Evolutionary conservation across 73 alveolate species (phyloP).

Genomic region (Paramecium tetraurelia): DNA sequence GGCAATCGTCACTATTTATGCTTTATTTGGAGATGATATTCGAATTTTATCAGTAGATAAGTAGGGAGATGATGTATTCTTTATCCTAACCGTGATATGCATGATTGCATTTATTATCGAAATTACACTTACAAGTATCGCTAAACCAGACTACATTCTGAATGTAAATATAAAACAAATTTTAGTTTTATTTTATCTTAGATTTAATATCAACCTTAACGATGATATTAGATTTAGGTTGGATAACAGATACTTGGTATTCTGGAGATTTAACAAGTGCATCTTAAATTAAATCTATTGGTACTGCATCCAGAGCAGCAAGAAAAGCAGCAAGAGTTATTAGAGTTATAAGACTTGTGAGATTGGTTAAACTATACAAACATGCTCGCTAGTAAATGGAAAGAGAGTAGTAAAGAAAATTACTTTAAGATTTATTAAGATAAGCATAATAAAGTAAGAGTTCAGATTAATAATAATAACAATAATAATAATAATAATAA

Average conservation of each 20-base stretch:
- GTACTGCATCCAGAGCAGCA: slow-evolving; percentile 84
- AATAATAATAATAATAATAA: not conserved
- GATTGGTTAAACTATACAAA: slow-evolving; percentile 70
- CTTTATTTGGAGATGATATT: slow-evolving; percentile 86
- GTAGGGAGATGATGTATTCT: slow-evolving; percentile 58
- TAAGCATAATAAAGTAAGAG: not conserved
- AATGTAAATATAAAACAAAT: not conserved
- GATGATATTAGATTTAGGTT: slow-evolving; percentile 76
- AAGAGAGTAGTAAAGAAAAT: slow-evolving; percentile 24
- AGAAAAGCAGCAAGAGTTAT: slow-evolving; percentile 71
- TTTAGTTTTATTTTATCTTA: slow-evolving; percentile 77
- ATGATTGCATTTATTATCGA: slow-evolving; percentile 58
- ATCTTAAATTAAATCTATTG: slow-evolving; percentile 72
- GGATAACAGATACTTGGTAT: slow-evolving; percentile 72
- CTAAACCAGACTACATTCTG: slow-evolving; percentile 56
- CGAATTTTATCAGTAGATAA: slow-evolving; percentile 61
- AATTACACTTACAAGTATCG: slow-evolving; percentile 55
- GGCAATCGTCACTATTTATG: slow-evolving; percentile 83
- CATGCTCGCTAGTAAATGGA: slow-evolving; percentile 48
- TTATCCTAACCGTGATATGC: slow-evolving; percentile 35
- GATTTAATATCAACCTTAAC: slow-evolving; percentile 80
- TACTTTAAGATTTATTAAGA: not conserved
- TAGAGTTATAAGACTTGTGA: slow-evolving; percentile 68
- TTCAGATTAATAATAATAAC: not conserved
- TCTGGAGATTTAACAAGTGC: slow-evolving; percentile 71